A percentile compares a stretch with the other conserved stretches of the same genome.
These are phyloP conservation scores for Septoria linicola DNA, from an alignment of 2,329 filamentous ascomycete species.

Conservation along the genomic window DNA sequence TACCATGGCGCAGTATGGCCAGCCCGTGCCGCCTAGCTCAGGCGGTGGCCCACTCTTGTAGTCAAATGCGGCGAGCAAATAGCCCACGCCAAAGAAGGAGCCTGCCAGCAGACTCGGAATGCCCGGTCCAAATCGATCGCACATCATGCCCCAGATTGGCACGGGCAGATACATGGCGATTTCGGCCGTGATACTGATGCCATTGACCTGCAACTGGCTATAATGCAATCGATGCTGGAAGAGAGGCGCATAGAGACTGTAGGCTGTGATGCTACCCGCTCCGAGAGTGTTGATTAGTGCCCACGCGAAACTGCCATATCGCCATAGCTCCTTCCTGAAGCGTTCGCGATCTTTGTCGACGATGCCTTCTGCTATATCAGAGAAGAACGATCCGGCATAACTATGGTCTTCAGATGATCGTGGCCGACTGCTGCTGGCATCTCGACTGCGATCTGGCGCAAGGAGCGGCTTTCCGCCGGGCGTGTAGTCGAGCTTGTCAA, in stretches of 20 bases:
- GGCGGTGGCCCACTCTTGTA: conserved; percentile 63
- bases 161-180: conserved; percentile 91
- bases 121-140: conserved; percentile 81
- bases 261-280: conserved; percentile 88
- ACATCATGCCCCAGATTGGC: conserved; percentile 82
- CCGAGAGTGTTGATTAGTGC: conserved; percentile 67
- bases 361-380: conserved; percentile 61
- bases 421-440: conserved; percentile 25
- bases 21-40: conserved; percentile 54
- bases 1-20: conserved; percentile 81
- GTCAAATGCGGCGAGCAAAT: conserved; percentile 75
- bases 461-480: conserved; percentile 45
- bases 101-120: conserved; percentile 72
- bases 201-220: conserved; percentile 88
- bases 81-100: conserved; percentile 74
- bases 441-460: conserved; percentile 36
- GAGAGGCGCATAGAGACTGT: conserved; percentile 88
- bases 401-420: conserved; percentile 45
- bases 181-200: conserved; percentile 81
- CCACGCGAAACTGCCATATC: conserved; percentile 59
- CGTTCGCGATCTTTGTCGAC: conserved; percentile 56
- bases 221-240: conserved; percentile 86
- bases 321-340: conserved; percentile 53
- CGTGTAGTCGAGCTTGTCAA: conserved; percentile 54
- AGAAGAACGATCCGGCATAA: conserved; percentile 57